Conservation (phyloP, 2,329 filamentous ascomycete genomes). For the Fusarium sp. region DNA sequence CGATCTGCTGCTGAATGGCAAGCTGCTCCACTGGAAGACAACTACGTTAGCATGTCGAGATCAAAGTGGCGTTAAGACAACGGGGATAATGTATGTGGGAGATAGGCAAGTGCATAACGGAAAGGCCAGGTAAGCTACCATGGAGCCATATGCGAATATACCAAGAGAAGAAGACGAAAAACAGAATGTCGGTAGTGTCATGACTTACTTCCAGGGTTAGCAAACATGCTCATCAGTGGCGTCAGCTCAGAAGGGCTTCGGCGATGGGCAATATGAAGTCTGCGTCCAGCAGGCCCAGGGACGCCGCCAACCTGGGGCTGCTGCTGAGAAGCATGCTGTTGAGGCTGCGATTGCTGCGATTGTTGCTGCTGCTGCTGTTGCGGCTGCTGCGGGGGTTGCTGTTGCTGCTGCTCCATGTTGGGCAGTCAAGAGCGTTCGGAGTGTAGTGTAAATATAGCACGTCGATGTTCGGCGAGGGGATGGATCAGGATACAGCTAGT, state of each 20-base stretch:
- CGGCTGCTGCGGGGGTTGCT: conserved; percentile 67
- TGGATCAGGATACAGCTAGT: conserved; percentile 38
- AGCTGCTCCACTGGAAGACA: conserved; percentile 85
- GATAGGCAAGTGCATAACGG: background rate
- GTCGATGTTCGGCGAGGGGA: conserved; percentile 52
- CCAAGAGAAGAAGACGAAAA: background rate
- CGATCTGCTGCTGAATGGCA: conserved; percentile 97
- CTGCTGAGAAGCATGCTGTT: conserved; percentile 62
- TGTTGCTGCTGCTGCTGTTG: conserved; percentile 65
- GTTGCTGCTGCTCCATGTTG: conserved; percentile 67
- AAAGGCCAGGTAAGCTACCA: conserved; percentile 1
- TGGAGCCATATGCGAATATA: conserved; percentile 4
- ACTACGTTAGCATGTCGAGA: conserved; percentile 33
- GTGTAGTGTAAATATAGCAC: conserved; percentile 45
- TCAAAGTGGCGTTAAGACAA: background rate
- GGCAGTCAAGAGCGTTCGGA: conserved; percentile 56
- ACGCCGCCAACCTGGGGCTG: conserved; percentile 66
- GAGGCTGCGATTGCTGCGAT: conserved; percentile 67
- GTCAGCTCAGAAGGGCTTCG: conserved; percentile 97
- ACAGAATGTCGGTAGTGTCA: conserved; percentile 12
- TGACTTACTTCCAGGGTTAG: conserved; percentile 71
- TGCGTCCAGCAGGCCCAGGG: conserved; percentile 82
- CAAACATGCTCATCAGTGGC: conserved; percentile 93
- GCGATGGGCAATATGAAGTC: conserved; percentile 96
- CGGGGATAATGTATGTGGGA: background rate